Conservation (phyloP, 805 yeast species). For the Ogataea siamensis region DNA sequence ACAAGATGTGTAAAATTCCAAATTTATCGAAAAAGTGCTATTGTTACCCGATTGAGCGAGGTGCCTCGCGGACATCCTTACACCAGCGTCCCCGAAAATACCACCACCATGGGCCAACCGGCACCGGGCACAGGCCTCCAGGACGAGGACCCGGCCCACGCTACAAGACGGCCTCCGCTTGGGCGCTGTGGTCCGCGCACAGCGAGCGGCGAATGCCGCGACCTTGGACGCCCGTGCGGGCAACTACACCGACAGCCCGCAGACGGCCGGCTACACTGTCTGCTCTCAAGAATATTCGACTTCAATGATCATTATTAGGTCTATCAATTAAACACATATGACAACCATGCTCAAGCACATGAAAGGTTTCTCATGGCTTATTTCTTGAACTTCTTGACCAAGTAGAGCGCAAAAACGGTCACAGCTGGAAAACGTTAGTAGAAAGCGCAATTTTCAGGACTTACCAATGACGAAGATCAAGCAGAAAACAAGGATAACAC, state of each 20-base stretch:
- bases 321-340: slow-evolving; percentile 10
- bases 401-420: slow-evolving; percentile 29
- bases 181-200: no score
- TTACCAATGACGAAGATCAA: slow-evolving; percentile 47
- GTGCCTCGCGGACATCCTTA: slow-evolving; percentile 2
- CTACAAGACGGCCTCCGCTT: no score
- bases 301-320: slow-evolving; percentile 11
- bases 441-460: slow-evolving; percentile 10
- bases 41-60: slow-evolving; percentile 3
- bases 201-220: no score
- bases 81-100: no score
- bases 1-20: slow-evolving; percentile 19
- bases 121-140: no score
- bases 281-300: slow-evolving; percentile 1
- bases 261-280: background rate
- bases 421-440: slow-evolving; percentile 23
- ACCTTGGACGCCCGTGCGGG: no score
- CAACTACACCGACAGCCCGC: background rate
- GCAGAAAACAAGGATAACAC: slow-evolving; percentile 61
- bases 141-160: no score
- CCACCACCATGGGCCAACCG: no score
- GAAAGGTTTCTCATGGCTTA: slow-evolving; percentile 17
- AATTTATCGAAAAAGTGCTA: slow-evolving; percentile 15
- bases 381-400: slow-evolving; percentile 36
- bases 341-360: slow-evolving; percentile 7